Evolutionary conservation across 805 yeast species (phyloP).

Genomic region (Priceomyces medius): DNA sequence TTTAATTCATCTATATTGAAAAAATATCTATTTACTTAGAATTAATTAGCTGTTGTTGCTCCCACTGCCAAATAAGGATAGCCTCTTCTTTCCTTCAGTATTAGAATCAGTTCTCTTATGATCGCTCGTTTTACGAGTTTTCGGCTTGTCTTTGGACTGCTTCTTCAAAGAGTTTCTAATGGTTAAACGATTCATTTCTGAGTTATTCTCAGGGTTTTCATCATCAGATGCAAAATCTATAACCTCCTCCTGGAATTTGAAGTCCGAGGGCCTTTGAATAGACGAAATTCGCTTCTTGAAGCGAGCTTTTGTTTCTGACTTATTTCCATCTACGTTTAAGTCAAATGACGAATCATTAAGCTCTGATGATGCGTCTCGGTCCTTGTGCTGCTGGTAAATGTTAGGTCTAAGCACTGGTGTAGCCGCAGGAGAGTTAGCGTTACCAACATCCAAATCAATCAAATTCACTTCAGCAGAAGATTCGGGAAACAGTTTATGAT

Average conservation of each 20-base stretch:
- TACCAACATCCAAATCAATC: conserved; percentile 37
- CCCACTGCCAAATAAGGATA: conserved; percentile 17
- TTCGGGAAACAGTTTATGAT: not conserved
- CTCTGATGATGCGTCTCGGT: not conserved
- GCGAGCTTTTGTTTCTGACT: conserved; percentile 20
- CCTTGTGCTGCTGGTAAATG: conserved; percentile 8
- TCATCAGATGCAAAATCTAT: conserved; percentile 48
- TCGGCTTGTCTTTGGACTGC: conserved; percentile 15
- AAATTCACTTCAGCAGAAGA: conserved; percentile 22
- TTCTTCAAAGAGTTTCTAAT: conserved; percentile 39
- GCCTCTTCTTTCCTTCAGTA: conserved; percentile 19
- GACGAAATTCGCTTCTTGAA: conserved; percentile 34
- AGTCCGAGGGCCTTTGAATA: conserved; percentile 25
- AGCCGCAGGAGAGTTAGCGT: conserved; percentile 22
- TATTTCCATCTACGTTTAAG: conserved; percentile 20
- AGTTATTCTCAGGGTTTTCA: conserved; percentile 36
- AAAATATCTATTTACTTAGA: not conserved
- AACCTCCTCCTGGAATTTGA: conserved; percentile 42
- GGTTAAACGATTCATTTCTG: conserved; percentile 39
- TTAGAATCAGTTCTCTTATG: conserved; percentile 28
- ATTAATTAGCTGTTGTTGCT: conserved; percentile 5
- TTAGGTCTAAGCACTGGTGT: conserved; percentile 15
- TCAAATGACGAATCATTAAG: conserved; percentile 18
- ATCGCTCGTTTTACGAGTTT: conserved; percentile 30
- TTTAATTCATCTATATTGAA: not conserved